Base-by-base conservation (phyloP, 1,284 basidiomycete species). In the Mycena citricolor region DNA sequence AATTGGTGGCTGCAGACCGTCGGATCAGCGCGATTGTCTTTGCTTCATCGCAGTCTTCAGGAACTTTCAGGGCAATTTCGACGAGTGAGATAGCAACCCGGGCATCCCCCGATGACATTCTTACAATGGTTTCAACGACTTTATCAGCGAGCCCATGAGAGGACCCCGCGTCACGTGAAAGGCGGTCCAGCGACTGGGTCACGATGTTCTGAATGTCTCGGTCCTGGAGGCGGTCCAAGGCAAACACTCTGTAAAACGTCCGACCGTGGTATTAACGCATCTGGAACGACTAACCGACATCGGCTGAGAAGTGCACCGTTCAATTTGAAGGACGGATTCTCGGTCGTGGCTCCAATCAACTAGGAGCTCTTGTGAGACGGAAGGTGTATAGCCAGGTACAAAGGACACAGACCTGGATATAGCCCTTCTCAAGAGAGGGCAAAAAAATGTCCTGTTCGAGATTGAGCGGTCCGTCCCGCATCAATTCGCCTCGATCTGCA, bases 301-400 rank as follows among this genome's bases (percentile, higher is more conserved):
- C 90, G 79, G 56, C 86, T 90, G 28, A 93, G 67, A 26, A 94
- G 68, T 4, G 90, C 87, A 25, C 78, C 79, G 38, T 81, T 88
- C 31, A 90, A 64, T 55, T 86, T 90, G 69, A 94, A 95, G 1
- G 88, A 91, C 0, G 92, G 92, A 57, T 95, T 95, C 63, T 95
- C 92, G 0, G 92, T 95, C 3, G 92, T 95, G 1, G 92, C 91
- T 13, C 90, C 90, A 49, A 95, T 81, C 25, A 94, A 69, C 74
- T 84, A 35, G 43, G n/a, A n/a, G n/a, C n/a, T n/a, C n/a, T n/a
- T n/a, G n/a, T n/a, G n/a, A n/a, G n/a, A n/a, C n/a, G n/a, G n/a
- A n/a, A n/a, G n/a, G n/a, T n/a, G n/a, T n/a, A n/a, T n/a, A n/a
- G n/a, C n/a, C 23, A 28, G 31, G 17, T 24, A 30, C 26, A 34